Evolutionary conservation across 176 grass and related monocot species (phyloP), one percentile per base, ranked within the genome.

Genomic region (Triticum monococcum): DNA sequence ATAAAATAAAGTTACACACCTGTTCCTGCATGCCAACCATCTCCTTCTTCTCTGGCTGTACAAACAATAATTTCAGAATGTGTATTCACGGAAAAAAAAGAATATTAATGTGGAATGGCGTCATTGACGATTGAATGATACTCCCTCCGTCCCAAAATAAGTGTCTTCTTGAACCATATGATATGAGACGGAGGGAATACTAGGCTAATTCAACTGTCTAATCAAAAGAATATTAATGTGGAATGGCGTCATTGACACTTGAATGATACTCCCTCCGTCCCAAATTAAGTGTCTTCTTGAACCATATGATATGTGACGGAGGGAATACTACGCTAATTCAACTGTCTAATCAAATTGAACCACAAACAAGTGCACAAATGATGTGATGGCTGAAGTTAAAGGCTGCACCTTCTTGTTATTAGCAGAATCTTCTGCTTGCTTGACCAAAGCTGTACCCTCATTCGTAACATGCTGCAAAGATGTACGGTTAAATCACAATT

Each of bases 401-500:
- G 63, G 79, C 26, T 56, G 36, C 31, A 99, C 97, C 94, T 95
- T 96, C 77, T 94, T 99, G 80, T 90, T 97, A 79, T 87, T 94
- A 57, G 94, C 94, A 85, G 97, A 91, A 89, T 99, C 97, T 89
- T 99, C 97, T 22, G 94, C 94, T 85, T 99, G 97, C 85, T 99
- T 97, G 28, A 99, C 90, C 86, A 99, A 88, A 32, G 89, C 78
- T 45, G 87, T 99, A 45, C 97, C 97, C 80, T 97, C 94, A 31
- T 84, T 82, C 57, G 81, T 97, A 41, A 99, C 92, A 97, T 99
- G 97, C 97, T 99, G 90, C 60, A 66, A 30, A 79, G 24, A 59
- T 85, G 24, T 72, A 43, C 4, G 50, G 79, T 65, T 81, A 20
- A 46, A 75, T 91, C 28, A 63, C 52, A 84, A 69, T 16, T 9